Evolutionary conservation across 2,329 filamentous ascomycete species (phyloP), one percentile per base, ranked within the genome.

Genomic region (Periconia sp.): DNA sequence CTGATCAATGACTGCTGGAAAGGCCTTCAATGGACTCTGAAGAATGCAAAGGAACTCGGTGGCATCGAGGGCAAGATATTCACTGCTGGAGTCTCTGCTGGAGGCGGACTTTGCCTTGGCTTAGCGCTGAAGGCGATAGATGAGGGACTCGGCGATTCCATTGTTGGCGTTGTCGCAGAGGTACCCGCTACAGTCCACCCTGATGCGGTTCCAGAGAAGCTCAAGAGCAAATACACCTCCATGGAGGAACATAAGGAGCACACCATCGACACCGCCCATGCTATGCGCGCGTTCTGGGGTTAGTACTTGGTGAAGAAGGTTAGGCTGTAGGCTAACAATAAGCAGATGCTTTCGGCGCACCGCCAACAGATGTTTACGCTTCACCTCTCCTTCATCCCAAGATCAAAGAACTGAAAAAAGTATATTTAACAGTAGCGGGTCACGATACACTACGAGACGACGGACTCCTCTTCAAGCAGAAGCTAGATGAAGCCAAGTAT

Each of bases 91-190:
- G 58, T 58, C 4, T 73, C 70, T 7, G 72, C 72, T 10, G 72
- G 72, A 22, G 71, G 59, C 12, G 64, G 66, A 16, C 51, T 73
- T 15, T 68, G 70, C 0, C 58, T 74, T 7, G 63, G 61, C 9
- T 45, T 63, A 11, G 71, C 69, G 15, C 57, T 74, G 42, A 65
- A 57, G 40, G 53, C 72, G 10, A 56, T 73, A 37, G 71, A 73
- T 36, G 61, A 67, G 15, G 67, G 63, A 2, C 36, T 60, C 5
- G 62, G 57, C 16, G 55, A 64, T 18, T 48, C 56, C 2, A 43
- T 75, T n/a, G 61, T 66, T n/a, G 72, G 72, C 17, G 60, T 74
- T 3, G 50, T 71, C 3, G 66, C 66, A 1, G 46, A 71, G 13
- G 65, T 70, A 5, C 72, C 72, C 5, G 58, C 57, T 3, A 68